phyloP scores from a whole-genome alignment of 139 green algal species.

The Coccomyxa sp. region DNA sequence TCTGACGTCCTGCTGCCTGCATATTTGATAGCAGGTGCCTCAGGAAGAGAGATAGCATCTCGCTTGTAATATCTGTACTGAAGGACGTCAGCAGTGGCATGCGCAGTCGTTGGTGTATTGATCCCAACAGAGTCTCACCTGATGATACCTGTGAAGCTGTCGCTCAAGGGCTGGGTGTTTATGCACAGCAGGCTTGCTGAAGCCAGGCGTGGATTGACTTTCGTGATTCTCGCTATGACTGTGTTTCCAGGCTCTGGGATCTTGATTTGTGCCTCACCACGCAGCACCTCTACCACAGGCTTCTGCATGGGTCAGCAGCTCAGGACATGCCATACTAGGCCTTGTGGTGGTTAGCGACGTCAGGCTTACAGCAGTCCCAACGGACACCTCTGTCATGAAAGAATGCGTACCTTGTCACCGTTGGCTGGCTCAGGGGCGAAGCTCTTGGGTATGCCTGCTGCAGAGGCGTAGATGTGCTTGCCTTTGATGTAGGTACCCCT shows the following conservation, averaged over 20 bases:
- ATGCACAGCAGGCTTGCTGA: slow-evolving; percentile 65
- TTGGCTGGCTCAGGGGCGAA: too few relatives aligned
- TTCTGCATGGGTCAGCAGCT: too few relatives aligned
- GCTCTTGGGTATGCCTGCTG: slow-evolving; percentile 31
- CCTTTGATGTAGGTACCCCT: slow-evolving; percentile 42
- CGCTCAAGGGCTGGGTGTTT: slow-evolving; percentile 42
- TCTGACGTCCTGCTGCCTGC: slow-evolving; percentile 69
- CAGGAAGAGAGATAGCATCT: neutral
- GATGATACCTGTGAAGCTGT: slow-evolving; percentile 68
- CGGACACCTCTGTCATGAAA: neutral
- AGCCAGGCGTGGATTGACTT: slow-evolving; percentile 39
- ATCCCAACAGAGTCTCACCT: slow-evolving; percentile 10
- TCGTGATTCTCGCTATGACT: slow-evolving; percentile 39
- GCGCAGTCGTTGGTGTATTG: neutral
- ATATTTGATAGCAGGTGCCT: neutral
- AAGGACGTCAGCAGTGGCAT: too few relatives aligned
- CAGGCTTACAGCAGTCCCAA: neutral
- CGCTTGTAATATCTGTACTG: too few relatives aligned
- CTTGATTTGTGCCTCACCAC: slow-evolving; percentile 9
- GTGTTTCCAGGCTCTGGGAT: slow-evolving; percentile 37
- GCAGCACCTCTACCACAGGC: slow-evolving; percentile 24
- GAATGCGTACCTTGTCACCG: slow-evolving; percentile 1
- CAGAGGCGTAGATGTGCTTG: slow-evolving; percentile 41
- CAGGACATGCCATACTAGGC: too few relatives aligned
- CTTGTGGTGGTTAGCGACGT: too few relatives aligned